Evolutionary conservation across 345 rosid species (phyloP), one percentile per base, ranked within the genome.

Genomic region (Atalantia buxifolia): DNA sequence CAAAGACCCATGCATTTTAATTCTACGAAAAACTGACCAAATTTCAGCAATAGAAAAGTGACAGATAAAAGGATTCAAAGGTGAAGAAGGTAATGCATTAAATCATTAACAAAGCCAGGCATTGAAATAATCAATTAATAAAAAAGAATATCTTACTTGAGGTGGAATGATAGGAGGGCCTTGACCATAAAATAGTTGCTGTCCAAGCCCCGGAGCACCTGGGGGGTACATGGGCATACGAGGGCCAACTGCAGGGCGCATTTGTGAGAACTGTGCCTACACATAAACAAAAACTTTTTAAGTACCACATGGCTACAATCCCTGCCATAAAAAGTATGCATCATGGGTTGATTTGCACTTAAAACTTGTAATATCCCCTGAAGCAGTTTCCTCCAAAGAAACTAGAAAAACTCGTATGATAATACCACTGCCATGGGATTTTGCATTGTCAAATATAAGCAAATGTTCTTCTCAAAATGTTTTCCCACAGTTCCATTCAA

Each of bases 191-290:
- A 94, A 89, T 63, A 95, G 75, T 78, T 88, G 97, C 65, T 89
- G 97, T 77, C 99, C 97, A 36, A 91, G 82, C 7, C 95, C 94
- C 0, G 97, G 89, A 67, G 89, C 92, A 45, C 91, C 94, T 45
- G 94, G 90, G 24, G 97, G 91, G 78, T 90, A 95, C 73, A 93
- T 87, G 21, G 91, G 92, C 97, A 92, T 87, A 55, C 93, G 94
- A 79, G 95, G 95, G 60, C 88, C 94, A 77, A 89, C 91, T 48
- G 92, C 83, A 70, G 97, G 98, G 62, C 91, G 88, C 90, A 96
- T 78, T 81, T 91, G 99, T 71, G 98, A 88, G 84, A 94, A 94
- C 59, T 95, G 99, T 73, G 91, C 98, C 97, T 94, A 86, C 75
- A 35, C 9, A 74, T 36, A 4, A 53, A 24, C 27, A 24, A 30